These are phyloP conservation scores for Pseudodiploospora longispora DNA, from an alignment of 2,329 filamentous ascomycete species.

Conservation along the genomic window DNA sequence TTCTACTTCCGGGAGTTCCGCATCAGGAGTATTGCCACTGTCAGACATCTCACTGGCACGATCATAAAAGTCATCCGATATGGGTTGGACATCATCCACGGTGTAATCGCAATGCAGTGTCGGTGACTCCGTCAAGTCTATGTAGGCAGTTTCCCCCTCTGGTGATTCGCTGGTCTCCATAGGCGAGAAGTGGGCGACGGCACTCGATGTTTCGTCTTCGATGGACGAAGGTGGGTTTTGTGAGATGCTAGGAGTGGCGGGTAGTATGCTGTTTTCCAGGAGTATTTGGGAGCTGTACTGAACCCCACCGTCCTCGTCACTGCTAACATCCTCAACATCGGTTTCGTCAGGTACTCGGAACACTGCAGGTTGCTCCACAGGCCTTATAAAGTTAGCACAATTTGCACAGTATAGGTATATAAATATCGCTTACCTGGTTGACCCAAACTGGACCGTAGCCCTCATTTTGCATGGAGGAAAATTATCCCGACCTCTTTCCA, in stretches of 20 bases:
- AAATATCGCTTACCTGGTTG: constrained; percentile 11
- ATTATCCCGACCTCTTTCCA: constrained; percentile 23
- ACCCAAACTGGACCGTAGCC: constrained; percentile 22
- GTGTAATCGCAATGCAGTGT: no score
- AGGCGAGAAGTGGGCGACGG: no score
- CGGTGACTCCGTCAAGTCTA: no score
- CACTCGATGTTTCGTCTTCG: no score
- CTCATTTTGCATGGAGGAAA: constrained; percentile 32
- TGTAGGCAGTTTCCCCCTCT: no score
- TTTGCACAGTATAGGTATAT: no score
- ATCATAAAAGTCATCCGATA: no score
- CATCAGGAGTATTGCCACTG: constrained; percentile 11
- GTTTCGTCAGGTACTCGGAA: constrained; percentile 37
- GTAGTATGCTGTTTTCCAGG: constrained; percentile 20
- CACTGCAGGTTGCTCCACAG: constrained; percentile 18
- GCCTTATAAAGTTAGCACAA: constrained; percentile 17
- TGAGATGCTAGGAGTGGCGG: constrained; percentile 10
- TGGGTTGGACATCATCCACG: no score
- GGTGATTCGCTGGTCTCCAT: no score
- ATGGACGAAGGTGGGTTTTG: neutral
- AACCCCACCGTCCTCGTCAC: constrained; percentile 18
- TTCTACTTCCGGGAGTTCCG: neutral
- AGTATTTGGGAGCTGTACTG: constrained; percentile 18
- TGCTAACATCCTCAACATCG: constrained; percentile 22
- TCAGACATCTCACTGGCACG: constrained; percentile 14